phyloP scores from a whole-genome alignment of 345 rosid genomes.

The Carallia brachiata region DNA sequence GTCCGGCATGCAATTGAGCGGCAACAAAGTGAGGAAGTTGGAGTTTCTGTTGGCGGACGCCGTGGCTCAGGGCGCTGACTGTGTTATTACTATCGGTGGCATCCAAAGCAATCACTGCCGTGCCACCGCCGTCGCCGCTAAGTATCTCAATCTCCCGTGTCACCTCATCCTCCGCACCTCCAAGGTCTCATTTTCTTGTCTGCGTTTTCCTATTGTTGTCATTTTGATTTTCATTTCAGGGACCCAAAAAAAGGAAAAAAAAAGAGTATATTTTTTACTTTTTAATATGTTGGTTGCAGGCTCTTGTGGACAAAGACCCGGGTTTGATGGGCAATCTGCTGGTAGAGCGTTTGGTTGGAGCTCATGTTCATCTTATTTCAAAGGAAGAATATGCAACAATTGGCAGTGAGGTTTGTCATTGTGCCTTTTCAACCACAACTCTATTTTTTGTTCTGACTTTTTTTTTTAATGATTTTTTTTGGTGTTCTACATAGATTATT shows the following conservation, averaged over 20 bases:
- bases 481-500: not conserved
- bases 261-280: not conserved
- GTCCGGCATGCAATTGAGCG: slow-evolving; percentile 90
- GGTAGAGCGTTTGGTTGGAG: slow-evolving; percentile 85
- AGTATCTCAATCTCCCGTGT: slow-evolving; percentile 68
- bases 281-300: slow-evolving; percentile 37
- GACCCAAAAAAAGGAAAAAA: no score
- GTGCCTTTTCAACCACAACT: slow-evolving; percentile 6
- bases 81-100: slow-evolving; percentile 80
- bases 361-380: slow-evolving; percentile 77
- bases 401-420: slow-evolving; percentile 73
- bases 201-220: not conserved
- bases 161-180: slow-evolving; percentile 78
- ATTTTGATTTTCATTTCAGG: no score
- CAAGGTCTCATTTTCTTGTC: slow-evolving; percentile 40
- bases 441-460: not conserved
- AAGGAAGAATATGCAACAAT: slow-evolving; percentile 81
- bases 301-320: slow-evolving; percentile 79
- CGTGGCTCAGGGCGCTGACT: slow-evolving; percentile 75
- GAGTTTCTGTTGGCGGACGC: slow-evolving; percentile 91
- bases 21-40: slow-evolving; percentile 83
- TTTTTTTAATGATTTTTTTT: not conserved
- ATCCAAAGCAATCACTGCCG: slow-evolving; percentile 97
- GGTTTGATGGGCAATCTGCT: slow-evolving; percentile 85
- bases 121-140: slow-evolving; percentile 86